phyloP scores from a whole-genome alignment of 805 yeast genomes.

The Ogataea kodamae region DNA sequence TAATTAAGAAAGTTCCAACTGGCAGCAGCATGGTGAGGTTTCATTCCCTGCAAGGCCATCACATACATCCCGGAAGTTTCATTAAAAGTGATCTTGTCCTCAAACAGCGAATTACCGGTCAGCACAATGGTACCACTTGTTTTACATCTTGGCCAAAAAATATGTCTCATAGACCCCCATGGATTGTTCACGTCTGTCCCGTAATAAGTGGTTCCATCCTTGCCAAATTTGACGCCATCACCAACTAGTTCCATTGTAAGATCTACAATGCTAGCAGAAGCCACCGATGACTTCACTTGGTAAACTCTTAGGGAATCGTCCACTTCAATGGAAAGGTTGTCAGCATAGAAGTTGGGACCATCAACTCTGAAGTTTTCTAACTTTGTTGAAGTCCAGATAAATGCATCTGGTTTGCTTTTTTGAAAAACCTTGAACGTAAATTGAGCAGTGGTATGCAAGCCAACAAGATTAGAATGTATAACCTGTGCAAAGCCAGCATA shows the following conservation, averaged over 20 bases:
- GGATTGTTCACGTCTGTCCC: conserved; percentile 83
- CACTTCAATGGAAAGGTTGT: conserved; percentile 61
- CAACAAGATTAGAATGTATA: conserved; percentile 88
- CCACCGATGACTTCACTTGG: conserved; percentile 60
- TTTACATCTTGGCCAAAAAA: conserved; percentile 90
- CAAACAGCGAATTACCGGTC: conserved; percentile 27
- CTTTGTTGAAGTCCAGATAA: conserved; percentile 89
- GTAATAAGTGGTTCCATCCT: conserved; percentile 78
- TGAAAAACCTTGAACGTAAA: conserved; percentile 83
- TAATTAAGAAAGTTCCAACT: conserved; percentile 92
- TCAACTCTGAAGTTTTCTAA: conserved; percentile 67
- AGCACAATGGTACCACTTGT: conserved; percentile 62
- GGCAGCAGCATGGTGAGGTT: conserved; percentile 98
- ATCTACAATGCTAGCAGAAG: conserved; percentile 67
- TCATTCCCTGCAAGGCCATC: conserved; percentile 98
- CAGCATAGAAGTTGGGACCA: conserved; percentile 79
- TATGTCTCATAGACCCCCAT: conserved; percentile 97
- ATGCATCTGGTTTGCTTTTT: conserved; percentile 46
- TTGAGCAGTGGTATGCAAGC: conserved; percentile 86
- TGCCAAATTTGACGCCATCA: conserved; percentile 87
- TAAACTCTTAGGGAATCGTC: conserved; percentile 46
- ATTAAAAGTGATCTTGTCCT: conserved; percentile 24
- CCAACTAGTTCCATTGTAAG: conserved; percentile 56
- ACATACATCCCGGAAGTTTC: conserved; percentile 73
- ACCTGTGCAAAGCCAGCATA: conserved; percentile 87